These are phyloP conservation scores for Diaporthe citri DNA, from an alignment of 2,329 filamentous ascomycete genomes.

Conservation along the genomic window DNA sequence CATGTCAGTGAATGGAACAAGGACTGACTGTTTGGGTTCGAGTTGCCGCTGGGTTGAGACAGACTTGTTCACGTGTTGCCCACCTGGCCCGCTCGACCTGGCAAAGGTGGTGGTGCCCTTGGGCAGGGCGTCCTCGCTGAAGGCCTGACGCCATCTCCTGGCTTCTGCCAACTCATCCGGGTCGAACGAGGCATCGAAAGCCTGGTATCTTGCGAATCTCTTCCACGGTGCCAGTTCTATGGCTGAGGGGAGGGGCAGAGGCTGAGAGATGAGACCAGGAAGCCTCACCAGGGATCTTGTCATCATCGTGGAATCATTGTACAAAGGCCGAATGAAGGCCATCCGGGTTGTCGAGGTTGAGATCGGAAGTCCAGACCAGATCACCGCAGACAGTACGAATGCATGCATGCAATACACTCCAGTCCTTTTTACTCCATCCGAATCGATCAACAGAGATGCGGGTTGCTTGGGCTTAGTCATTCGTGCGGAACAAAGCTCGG, in stretches of 20 bases:
- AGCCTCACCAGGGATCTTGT: conserved; percentile 20
- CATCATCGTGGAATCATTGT: conserved; percentile 34
- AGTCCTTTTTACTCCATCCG: not conserved
- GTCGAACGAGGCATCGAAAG: conserved; percentile 64
- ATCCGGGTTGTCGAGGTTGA: not conserved
- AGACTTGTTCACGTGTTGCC: conserved; percentile 74
- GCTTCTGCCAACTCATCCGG: conserved; percentile 64
- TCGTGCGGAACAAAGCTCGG: conserved; percentile 6
- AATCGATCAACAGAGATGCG: conserved; percentile 4
- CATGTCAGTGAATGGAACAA: not conserved
- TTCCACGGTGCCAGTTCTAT: conserved; percentile 37
- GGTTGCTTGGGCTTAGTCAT: not conserved
- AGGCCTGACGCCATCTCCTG: conserved; percentile 63
- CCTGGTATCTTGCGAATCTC: conserved; percentile 54
- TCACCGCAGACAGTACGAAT: conserved; percentile 5
- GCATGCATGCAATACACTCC: not conserved
- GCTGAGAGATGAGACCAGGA: conserved; percentile 22
- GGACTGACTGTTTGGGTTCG: not conserved
- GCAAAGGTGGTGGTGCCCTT: conserved; percentile 66
- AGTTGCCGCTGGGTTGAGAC: conserved; percentile 42
- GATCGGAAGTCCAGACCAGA: not conserved
- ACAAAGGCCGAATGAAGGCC: not conserved
- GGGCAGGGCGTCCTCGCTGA: conserved; percentile 59
- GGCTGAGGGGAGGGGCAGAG: not conserved
- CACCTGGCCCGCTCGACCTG: conserved; percentile 71